Conservation (phyloP, 805 yeast species). For the Yarrowia divulgata region DNA sequence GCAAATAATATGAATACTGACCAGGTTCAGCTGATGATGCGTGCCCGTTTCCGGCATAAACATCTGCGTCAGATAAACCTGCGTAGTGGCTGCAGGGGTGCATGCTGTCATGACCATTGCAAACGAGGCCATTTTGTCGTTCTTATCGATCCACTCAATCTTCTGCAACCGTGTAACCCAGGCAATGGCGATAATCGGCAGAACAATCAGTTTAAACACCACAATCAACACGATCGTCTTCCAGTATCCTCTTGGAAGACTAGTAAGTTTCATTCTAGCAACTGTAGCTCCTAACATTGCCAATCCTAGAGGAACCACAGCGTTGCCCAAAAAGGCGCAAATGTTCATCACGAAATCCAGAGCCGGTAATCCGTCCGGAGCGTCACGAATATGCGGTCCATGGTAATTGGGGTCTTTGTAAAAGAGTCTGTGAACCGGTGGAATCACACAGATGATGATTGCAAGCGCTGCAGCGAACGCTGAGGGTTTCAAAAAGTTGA, state of each 20-base stretch:
- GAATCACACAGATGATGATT: conserved; percentile 77
- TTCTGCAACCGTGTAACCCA: conserved; percentile 66
- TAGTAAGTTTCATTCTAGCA: conserved; percentile 68
- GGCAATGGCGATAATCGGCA: conserved; percentile 81
- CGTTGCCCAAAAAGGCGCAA: conserved; percentile 79
- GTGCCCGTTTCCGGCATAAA: conserved; percentile 71
- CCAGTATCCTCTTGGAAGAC: conserved; percentile 71
- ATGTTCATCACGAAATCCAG: conserved; percentile 85
- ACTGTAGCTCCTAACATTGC: conserved; percentile 86
- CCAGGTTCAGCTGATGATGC: conserved; percentile 74
- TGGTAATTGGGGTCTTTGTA: conserved; percentile 48
- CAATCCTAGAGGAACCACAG: conserved; percentile 88
- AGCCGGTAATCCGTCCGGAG: conserved; percentile 88
- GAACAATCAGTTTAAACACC: conserved; percentile 62
- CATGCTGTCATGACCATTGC: conserved; percentile 77
- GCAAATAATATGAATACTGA: conserved; percentile 74
- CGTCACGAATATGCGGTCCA: conserved; percentile 62
- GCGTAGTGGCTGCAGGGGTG: conserved; percentile 87
- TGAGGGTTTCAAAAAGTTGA: conserved; percentile 66
- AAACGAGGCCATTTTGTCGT: conserved; percentile 68
- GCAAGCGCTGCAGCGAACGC: conserved; percentile 73
- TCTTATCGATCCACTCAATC: conserved; percentile 68
- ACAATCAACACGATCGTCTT: conserved; percentile 66
- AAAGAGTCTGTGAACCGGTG: conserved; percentile 80
- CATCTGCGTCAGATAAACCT: conserved; percentile 87